Evolutionary conservation across 139 green algal species (phyloP), one percentile per base, ranked within the genome.

Genomic region (Picochlorum costavermella): DNA sequence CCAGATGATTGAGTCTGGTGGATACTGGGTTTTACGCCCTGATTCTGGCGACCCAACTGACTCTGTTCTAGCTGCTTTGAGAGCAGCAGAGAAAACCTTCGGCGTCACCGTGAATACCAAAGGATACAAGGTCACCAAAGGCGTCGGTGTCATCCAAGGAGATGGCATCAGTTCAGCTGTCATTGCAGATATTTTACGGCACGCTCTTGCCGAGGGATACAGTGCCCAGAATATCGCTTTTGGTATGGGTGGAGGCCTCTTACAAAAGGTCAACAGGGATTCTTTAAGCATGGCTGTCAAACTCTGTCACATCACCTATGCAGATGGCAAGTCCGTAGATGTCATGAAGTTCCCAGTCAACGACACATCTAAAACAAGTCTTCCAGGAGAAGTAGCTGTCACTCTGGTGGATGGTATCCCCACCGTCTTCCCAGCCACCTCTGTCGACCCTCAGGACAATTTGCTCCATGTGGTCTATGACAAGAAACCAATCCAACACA

Each of bases 251-350:
- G 87, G 87, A n/a, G 89, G 89, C 3, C 77, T 96, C 62, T 82
- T 96, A 70, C 89, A 95, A 64, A 83, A 83, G 60, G 71, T 94
- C 11, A 92, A 94, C 78, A 78, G 90, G 10, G 90, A 96, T 81
- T 94, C 89, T 31, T 87, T 96, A 80, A 88, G 76, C 36, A 93
- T 96, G 73, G 90, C 88, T 30, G 93, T 88, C 60, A 96, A 96
- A 78, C 82, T 96, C 17, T 80, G 65, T 69, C 83, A 92, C 73
- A 89, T 96, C 23, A 76, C 83, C 33, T 91, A 90, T 55, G 64
- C 65, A 12, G 81, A 84, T 55, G 87, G 87, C 43, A 62, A n/a
- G 13, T 43, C 56, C 6, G 63, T 63, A 8, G 85, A 95, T 68
- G 80, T 90, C 25, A 91, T 95, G 83, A 96, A 96, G 71, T 70